A percentile compares a stretch with the other conserved stretches of the same genome.
Evolutionary conservation across 2,329 filamentous ascomycete species (phyloP).

Genomic region (Cladosporium colombiae): DNA sequence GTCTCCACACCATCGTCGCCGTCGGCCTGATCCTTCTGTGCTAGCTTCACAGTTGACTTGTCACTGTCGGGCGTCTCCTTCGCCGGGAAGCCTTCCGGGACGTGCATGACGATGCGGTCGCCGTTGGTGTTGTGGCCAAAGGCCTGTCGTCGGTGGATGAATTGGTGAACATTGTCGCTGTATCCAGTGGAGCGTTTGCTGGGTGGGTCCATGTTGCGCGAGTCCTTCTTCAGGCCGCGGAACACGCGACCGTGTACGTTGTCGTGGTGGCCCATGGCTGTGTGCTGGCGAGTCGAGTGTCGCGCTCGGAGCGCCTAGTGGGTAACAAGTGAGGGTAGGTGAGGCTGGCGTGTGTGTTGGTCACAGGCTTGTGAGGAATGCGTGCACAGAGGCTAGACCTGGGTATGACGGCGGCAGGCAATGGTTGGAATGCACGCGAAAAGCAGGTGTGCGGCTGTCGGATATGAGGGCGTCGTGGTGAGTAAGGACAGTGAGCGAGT

Average conservation of each 20-base stretch:
- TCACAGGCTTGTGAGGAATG: slow-evolving; percentile 14
- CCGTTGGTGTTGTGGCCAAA: slow-evolving; percentile 29
- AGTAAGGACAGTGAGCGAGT: not conserved
- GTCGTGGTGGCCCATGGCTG: slow-evolving; percentile 34
- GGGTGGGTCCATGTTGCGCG: slow-evolving; percentile 23
- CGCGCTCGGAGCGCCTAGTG: not conserved
- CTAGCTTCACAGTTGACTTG: slow-evolving; percentile 1
- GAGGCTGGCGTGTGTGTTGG: slow-evolving; percentile 17
- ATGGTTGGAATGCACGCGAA: slow-evolving; percentile 3
- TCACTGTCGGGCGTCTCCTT: not conserved
- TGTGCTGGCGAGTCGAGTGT: slow-evolving; percentile 12
- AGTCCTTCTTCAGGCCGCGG: slow-evolving; percentile 29
- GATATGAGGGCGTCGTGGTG: not conserved
- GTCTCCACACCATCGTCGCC: slow-evolving; percentile 33
- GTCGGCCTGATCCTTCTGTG: slow-evolving; percentile 13
- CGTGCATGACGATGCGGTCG: slow-evolving; percentile 29
- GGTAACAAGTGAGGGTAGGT: not conserved
- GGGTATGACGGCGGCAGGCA: not conserved
- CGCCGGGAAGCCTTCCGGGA: slow-evolving; percentile 28
- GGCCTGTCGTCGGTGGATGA: slow-evolving; percentile 2
- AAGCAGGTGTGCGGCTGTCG: not conserved
- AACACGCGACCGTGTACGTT: slow-evolving; percentile 35
- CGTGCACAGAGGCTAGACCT: slow-evolving; percentile 8
- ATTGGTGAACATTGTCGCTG: slow-evolving; percentile 2
- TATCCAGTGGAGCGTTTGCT: slow-evolving; percentile 8